Base-by-base conservation (phyloP, 495 filamentous ascomycete genomes). In the Podospora anserina region DNA sequence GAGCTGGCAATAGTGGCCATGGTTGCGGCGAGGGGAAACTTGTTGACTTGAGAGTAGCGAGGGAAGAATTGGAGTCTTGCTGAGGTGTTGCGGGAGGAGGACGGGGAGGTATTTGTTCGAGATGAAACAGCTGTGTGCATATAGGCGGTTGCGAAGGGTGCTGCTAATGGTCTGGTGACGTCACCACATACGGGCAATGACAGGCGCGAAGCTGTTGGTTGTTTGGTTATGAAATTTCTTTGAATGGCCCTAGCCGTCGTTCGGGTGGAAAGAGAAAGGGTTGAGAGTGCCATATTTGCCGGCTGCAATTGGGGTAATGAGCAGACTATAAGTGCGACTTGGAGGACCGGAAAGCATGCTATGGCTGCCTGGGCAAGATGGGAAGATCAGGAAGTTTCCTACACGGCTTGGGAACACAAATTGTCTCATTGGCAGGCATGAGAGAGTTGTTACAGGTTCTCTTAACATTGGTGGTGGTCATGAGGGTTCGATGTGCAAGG, bases 1-100 rank as follows among this genome's bases (percentile, higher is more conserved):
- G 66, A 27, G 28, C 54, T 34, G 55, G 66, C 6, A 13, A 55
- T 58, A 44, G 62, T 66, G 16, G 63, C 56, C 66, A 71, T 66
- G 16, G 39, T 49, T 49, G 39, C 39, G 9, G 39, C 39, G 39
- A 49, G 39, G 39, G 39, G 39, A 11, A 49, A 49, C 15, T 49
- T 49, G 39, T 13, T 49, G 39, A 49, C 39, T 49, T 49, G 39
- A 49, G 39, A 49, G 39, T 49, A 49, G 39, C 39, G 39, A 11
- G 39, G 39, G 15, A 49, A 49, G 39, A 49, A 49, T 49, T 49
- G 39, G 39, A 49, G 39, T 49, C 39, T 11, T 49, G 39, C 13
- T 11, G 39, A 16, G 39, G 15, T 11, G 39, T 6, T 49, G 39
- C 39, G 39, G 39, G 39, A 49, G 39, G 39, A 49, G 39, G 39